These are phyloP conservation scores for Pseudognaphalium luteoalbum DNA, from an alignment of 129 eudicot species.

Conservation along the genomic window DNA sequence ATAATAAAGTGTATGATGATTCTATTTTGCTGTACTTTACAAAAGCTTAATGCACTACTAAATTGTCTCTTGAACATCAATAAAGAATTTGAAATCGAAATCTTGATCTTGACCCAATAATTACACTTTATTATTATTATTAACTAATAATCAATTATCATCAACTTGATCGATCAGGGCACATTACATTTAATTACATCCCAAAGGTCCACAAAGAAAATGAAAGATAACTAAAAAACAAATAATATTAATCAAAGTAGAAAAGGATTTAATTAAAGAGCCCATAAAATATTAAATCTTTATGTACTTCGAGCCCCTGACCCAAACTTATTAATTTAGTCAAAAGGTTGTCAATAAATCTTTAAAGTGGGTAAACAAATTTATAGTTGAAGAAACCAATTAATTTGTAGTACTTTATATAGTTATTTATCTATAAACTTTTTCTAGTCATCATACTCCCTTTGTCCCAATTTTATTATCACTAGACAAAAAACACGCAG, in stretches of 20 bases:
- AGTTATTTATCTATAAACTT: too few relatives aligned
- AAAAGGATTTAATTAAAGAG: slow-evolving; percentile 23
- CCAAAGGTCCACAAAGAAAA: slow-evolving; percentile 16
- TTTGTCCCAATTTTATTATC: too few relatives aligned
- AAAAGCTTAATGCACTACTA: slow-evolving; percentile 20
- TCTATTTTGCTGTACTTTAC: slow-evolving; percentile 19
- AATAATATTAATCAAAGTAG: slow-evolving; percentile 11
- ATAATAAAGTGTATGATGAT: slow-evolving; percentile 1
- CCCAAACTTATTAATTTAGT: slow-evolving; percentile 30
- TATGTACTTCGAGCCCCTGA: slow-evolving; percentile 54
- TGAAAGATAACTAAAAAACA: slow-evolving; percentile 18
- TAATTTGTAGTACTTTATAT: neutral
- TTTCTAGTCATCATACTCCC: too few relatives aligned
- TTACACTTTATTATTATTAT: slow-evolving; percentile 11
- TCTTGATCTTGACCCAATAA: slow-evolving; percentile 27
- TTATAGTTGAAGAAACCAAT: neutral
- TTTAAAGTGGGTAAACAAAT: slow-evolving; percentile 3
- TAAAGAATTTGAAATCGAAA: slow-evolving; percentile 15
- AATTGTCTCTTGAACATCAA: slow-evolving; percentile 20
- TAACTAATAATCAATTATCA: neutral
- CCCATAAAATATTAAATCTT: slow-evolving; percentile 33
- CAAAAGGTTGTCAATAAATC: slow-evolving; percentile 21
- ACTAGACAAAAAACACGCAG: too few relatives aligned
- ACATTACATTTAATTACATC: neutral
- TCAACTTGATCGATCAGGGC: slow-evolving; percentile 12